Base-by-base conservation (phyloP, 495 filamentous ascomycete species). In the Penicillium dipodomyicola region DNA sequence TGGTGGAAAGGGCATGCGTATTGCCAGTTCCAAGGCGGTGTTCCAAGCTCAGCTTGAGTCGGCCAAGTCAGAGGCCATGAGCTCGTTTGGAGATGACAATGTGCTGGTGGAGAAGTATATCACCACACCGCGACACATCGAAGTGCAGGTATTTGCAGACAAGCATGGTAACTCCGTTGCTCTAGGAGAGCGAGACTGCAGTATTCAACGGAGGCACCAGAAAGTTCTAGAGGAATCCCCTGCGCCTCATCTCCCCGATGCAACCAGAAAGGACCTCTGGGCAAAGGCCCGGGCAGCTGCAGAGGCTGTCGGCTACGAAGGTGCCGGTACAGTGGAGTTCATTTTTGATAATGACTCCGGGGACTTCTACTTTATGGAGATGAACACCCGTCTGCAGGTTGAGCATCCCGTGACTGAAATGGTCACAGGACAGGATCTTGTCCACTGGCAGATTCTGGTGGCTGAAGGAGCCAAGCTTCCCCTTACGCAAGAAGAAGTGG, bases 1-100 rank as follows among this genome's bases (percentile, higher is more conserved):
- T 35, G 94, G 94, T 53, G 94, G 94, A 14, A 98, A 99, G 70
- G 94, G 94, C n/a, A 99, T 99, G 94, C 81, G 94, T n/a, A 97
- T 97, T 63, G 91, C 88, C 7, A 69, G 78, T 51, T 84, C 76
- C 2, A 84, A 88, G 30, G 79, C 80, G 1, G 92, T 93, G 57
- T 97, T 98, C 63, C 75, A 85, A 37, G 82, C 84, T 12, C 91
- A 96, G 67, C 72, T 99, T 23, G 80, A 82, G 51, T 95, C 90
- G 25, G 95, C 94, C 11, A 90, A 96, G 62, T 90, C 88, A 11
- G 94, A 99, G 72, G 89, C 92, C 0, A 79, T 80, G 61, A 96
- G 90, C 55, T 93, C 90, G 0, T 99, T 99, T 70, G 93, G 95
- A 6, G 92, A 96, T 62, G 91, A 97, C 70, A 84, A 90, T n/a